A percentile compares a stretch with the other conserved stretches of the same genome.
Conservation (phyloP, 345 rosid species). For the Cardamine resedifolia region DNA sequence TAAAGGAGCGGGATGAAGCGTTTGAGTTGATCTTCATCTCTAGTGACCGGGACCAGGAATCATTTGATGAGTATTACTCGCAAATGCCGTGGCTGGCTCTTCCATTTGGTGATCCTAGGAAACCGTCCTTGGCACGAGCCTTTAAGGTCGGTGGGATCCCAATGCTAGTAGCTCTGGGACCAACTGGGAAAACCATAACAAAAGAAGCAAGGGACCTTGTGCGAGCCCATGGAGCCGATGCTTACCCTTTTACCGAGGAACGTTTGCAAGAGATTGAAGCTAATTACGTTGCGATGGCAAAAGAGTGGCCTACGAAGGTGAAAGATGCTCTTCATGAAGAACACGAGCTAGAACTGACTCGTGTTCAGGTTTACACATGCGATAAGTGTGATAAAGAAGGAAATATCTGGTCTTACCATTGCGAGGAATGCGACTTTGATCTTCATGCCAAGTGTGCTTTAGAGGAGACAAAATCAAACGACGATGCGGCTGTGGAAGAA, state of each 20-base stretch:
- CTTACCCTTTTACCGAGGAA: slow-evolving; percentile 69
- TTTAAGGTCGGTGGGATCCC: slow-evolving; percentile 65
- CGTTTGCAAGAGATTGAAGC: slow-evolving; percentile 49
- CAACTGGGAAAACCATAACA: slow-evolving; percentile 50
- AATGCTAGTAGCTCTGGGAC: slow-evolving; percentile 51
- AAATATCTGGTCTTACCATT: slow-evolving; percentile 51
- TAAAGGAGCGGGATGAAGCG: slow-evolving; percentile 49
- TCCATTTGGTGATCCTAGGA: slow-evolving; percentile 66
- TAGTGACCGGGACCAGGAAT: slow-evolving; percentile 53
- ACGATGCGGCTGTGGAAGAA: slow-evolving; percentile 13
- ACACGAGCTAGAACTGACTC: slow-evolving; percentile 60
- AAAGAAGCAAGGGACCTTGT: slow-evolving; percentile 49
- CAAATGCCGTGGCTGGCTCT: slow-evolving; percentile 76
- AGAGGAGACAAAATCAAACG: slow-evolving; percentile 5
- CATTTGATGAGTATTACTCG: slow-evolving; percentile 53
- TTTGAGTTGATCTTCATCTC: slow-evolving; percentile 67
- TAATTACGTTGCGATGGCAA: slow-evolving; percentile 50
- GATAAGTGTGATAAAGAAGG: slow-evolving; percentile 49
- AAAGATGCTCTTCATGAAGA: slow-evolving; percentile 59
- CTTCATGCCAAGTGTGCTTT: slow-evolving; percentile 65
- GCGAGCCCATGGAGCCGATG: slow-evolving; percentile 48
- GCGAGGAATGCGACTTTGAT: slow-evolving; percentile 64
- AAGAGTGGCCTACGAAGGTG: slow-evolving; percentile 74
- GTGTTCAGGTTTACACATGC: slow-evolving; percentile 36
- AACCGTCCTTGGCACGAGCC: slow-evolving; percentile 39